Percentiles rank a stretch among this genome's conserved stretches.
Conservation (phyloP, 2,329 filamentous ascomycete genomes). For the Cladosporium sp. region DNA sequence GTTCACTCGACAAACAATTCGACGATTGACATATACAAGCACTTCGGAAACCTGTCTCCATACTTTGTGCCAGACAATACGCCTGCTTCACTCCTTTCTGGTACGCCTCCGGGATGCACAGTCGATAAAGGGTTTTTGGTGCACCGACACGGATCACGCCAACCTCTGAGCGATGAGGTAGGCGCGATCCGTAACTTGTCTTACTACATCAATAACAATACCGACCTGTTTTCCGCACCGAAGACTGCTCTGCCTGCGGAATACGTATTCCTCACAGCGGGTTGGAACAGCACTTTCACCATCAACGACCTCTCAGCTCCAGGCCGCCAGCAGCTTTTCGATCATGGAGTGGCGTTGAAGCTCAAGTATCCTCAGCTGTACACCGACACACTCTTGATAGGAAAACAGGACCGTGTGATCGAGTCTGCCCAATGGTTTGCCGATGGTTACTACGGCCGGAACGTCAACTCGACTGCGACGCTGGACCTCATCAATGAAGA, state of each 20-base stretch:
- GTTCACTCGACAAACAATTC: not conserved
- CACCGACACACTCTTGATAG: not conserved
- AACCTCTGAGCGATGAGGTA: not conserved
- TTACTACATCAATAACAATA: not conserved
- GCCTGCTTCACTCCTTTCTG: not conserved
- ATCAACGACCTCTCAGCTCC: not conserved
- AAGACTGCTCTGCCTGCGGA: not conserved
- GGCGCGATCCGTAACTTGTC: not conserved
- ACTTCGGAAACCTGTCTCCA: not conserved
- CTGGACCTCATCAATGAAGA: not conserved
- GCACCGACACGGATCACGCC: not conserved
- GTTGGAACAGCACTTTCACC: constrained; percentile 1
- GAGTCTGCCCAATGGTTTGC: not conserved
- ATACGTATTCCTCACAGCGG: not conserved
- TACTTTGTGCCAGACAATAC: not conserved
- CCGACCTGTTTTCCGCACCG: not conserved
- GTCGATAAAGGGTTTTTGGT: not conserved
- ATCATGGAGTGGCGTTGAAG: not conserved
- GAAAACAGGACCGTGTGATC: not conserved
- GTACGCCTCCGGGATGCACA: not conserved
- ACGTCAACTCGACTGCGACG: not conserved
- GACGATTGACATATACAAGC: not conserved
- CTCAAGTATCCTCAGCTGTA: not conserved
- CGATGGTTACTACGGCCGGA: not conserved
- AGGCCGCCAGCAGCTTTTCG: not conserved